These are phyloP conservation scores for Rubia yunnanensis DNA, from an alignment of 257 asterid species.

Conservation along the genomic window DNA sequence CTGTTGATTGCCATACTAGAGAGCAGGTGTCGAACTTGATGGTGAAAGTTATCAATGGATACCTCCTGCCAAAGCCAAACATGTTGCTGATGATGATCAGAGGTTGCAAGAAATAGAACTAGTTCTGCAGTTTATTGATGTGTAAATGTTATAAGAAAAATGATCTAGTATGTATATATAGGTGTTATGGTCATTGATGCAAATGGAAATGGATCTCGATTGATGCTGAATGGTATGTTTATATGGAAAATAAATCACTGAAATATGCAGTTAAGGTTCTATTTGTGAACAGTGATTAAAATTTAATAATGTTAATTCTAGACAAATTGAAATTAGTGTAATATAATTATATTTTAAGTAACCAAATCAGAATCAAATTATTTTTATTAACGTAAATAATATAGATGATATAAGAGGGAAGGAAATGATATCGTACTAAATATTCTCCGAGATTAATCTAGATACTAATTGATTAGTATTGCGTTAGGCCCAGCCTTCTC, in stretches of 20 bases:
- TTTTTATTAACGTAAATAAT: not conserved
- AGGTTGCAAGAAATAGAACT: not conserved
- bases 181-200: not conserved
- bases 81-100: not conserved
- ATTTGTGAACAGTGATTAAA: not conserved
- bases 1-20: not conserved
- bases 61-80: not conserved
- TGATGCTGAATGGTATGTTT: not conserved
- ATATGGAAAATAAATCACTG: conserved; percentile 1
- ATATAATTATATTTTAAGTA: not conserved
- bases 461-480: no score
- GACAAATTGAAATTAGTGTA: not conserved
- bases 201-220: not conserved
- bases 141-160: no score
- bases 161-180: not conserved
- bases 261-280: not conserved
- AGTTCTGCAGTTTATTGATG: not conserved
- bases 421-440: not conserved
- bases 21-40: not conserved
- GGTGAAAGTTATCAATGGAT: not conserved
- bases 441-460: not conserved
- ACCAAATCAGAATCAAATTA: not conserved
- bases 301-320: not conserved
- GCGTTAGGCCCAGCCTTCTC: not conserved
- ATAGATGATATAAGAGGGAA: not conserved